Evolutionary conservation across 176 grass and related monocot genomes (phyloP), one percentile per base, ranked within the genome.

Genomic region (Raddia distichophylla): DNA sequence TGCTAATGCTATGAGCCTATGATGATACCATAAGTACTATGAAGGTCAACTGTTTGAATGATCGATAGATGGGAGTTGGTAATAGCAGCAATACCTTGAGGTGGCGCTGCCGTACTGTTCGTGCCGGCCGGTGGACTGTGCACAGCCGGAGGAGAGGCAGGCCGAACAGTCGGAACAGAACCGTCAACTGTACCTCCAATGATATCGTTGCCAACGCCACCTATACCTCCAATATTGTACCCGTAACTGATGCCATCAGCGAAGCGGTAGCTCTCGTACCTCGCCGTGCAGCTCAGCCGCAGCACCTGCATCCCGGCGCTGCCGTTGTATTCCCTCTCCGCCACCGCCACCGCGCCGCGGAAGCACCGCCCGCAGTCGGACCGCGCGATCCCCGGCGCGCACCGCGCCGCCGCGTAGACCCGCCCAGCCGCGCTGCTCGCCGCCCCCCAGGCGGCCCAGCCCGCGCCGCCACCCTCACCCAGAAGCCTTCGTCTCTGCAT

Each of bases 211-310:
- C 27, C 27, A 27, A 0, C 27, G 27, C 27, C 27, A 27, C 27
- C 27, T 27, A 1, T 27, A 27, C 27, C 27, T 27, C 27, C 27
- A 27, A 27, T 27, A n/a, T n/a, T n/a, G 27, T 27, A 27, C 27
- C 27, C 27, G 27, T 27, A 27, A 27, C 27, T 27, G 27, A 27
- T 27, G 27, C 27, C 27, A 27, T 27, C 27, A 27, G 27, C 27
- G 27, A 78, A 53, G 1, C 45, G 60, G 32, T 78, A 53, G 76
- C 76, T 65, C 76, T 78, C 76, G 61, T 78, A 78, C 76, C 76
- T 53, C 15, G 16, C 60, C 76, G 18, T 78, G 60, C 76, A 66
- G 60, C 76, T 78, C 60, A 66, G 76, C 16, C 32, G 61, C 60
- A 78, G 47, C 0, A 78, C 60, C 63, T 80, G 63, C 63, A 67